Evolutionary conservation across 805 yeast genomes (phyloP).

Genomic region (Sporopachydermia quercuum): DNA sequence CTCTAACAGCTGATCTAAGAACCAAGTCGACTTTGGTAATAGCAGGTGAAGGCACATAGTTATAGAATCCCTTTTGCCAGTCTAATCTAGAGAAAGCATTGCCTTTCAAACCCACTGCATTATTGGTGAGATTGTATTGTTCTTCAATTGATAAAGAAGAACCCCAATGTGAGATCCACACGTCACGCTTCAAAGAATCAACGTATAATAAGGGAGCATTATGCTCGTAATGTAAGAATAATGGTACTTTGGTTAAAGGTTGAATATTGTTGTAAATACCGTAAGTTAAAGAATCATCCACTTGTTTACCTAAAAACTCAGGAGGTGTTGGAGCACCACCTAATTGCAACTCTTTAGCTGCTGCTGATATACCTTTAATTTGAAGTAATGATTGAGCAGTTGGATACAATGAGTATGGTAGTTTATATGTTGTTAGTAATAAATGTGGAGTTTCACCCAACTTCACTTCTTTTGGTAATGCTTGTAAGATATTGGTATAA

Average conservation of each 20-base stretch:
- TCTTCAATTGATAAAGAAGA: conserved; percentile 65
- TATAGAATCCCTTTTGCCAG: conserved; percentile 26
- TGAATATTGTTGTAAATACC: conserved; percentile 36
- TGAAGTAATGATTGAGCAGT: conserved; percentile 33
- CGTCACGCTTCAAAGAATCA: conserved; percentile 45
- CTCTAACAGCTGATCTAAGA: conserved; percentile 36
- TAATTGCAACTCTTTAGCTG: conserved; percentile 30
- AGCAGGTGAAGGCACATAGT: conserved; percentile 39
- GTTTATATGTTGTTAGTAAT: conserved; percentile 35
- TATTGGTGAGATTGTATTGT: conserved; percentile 64
- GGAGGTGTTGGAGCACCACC: conserved; percentile 14
- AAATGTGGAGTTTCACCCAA: conserved; percentile 50
- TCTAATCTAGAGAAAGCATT: conserved; percentile 71
- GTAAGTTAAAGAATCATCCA: conserved; percentile 29
- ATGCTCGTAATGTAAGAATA: conserved; percentile 48
- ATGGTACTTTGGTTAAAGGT: conserved; percentile 32
- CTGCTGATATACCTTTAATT: conserved; percentile 27
- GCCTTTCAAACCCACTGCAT: conserved; percentile 48
- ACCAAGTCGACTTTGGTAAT: conserved; percentile 45
- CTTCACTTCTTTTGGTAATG: conserved; percentile 49
- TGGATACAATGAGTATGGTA: conserved; percentile 45
- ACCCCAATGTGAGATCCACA: conserved; percentile 87
- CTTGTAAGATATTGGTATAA: conserved; percentile 30
- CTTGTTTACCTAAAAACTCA: conserved; percentile 22
- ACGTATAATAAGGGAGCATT: conserved; percentile 51